Evolutionary conservation across 2,329 filamentous ascomycete genomes (phyloP).

Genomic region (Hysterium pulicare): DNA sequence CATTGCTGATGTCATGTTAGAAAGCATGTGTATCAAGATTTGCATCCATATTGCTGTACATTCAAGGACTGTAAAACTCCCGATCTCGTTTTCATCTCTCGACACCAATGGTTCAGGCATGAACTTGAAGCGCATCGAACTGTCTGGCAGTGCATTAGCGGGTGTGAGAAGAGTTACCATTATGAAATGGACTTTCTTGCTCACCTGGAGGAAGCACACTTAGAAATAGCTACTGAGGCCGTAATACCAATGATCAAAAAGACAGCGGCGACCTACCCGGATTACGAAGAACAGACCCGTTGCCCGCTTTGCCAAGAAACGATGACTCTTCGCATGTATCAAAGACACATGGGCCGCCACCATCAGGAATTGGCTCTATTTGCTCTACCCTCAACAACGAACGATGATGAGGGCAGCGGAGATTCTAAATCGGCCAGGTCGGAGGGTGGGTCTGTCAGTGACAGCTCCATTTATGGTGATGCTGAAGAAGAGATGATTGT

Average conservation of each 20-base stretch:
- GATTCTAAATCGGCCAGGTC: not conserved
- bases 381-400: slow-evolving; percentile 13
- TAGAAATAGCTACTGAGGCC: slow-evolving; percentile 5
- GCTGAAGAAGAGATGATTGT: not conserved
- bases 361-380: slow-evolving; percentile 24
- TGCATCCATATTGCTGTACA: slow-evolving; percentile 24
- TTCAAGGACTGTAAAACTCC: slow-evolving; percentile 17
- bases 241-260: slow-evolving; percentile 9
- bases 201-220: slow-evolving; percentile 9
- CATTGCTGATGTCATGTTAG: no score
- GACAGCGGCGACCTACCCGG: slow-evolving; percentile 5
- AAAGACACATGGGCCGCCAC: slow-evolving; percentile 20
- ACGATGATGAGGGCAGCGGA: not conserved
- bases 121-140: slow-evolving; percentile 18
- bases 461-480: not conserved
- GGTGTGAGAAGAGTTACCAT: slow-evolving; percentile 10
- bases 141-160: slow-evolving; percentile 18
- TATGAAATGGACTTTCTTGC: slow-evolving; percentile 7
- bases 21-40: slow-evolving; percentile 21
- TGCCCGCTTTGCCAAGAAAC: slow-evolving; percentile 14
- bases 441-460: not conserved
- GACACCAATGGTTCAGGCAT: slow-evolving; percentile 20
- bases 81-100: slow-evolving; percentile 20
- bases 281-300: slow-evolving; percentile 2
- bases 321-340: slow-evolving; percentile 11